These are phyloP conservation scores for Beauveria brongniartii DNA, from an alignment of 2,329 filamentous ascomycete species.

Conservation along the genomic window DNA sequence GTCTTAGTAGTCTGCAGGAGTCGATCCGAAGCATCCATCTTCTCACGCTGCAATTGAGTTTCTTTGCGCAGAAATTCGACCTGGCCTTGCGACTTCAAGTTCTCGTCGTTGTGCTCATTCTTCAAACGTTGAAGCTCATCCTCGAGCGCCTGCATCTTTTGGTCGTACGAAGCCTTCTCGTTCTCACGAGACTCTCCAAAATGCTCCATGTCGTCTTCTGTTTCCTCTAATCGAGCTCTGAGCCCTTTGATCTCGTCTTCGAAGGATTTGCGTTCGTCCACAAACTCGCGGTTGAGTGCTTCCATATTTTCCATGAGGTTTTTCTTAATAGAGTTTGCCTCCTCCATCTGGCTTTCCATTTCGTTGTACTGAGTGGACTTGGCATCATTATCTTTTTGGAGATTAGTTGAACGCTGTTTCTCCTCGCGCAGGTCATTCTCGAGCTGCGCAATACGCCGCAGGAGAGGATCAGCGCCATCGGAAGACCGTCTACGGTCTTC, in stretches of 20 bases:
- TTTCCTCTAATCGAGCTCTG: constrained; percentile 72
- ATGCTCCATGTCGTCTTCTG: constrained; percentile 86
- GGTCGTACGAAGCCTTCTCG: constrained; percentile 63
- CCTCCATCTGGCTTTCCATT: constrained; percentile 64
- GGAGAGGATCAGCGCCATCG: constrained; percentile 37
- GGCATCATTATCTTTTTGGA: constrained; percentile 62
- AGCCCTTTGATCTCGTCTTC: constrained; percentile 72
- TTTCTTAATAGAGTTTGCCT: constrained; percentile 84
- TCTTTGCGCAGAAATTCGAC: constrained; percentile 56
- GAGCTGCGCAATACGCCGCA: constrained; percentile 50
- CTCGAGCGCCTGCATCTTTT: constrained; percentile 59
- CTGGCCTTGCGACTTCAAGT: constrained; percentile 52
- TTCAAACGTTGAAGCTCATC: constrained; percentile 59
- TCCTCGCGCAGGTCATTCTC: constrained; percentile 73
- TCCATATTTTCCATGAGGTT: constrained; percentile 95
- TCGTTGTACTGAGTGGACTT: constrained; percentile 50
- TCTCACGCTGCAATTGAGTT: constrained; percentile 49
- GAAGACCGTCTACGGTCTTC: constrained; percentile 40
- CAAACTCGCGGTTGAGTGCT: constrained; percentile 79
- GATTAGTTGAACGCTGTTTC: constrained; percentile 54
- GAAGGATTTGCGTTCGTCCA: constrained; percentile 73
- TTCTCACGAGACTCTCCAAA: constrained; percentile 77
- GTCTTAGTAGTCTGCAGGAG: constrained; percentile 49
- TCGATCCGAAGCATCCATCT: constrained; percentile 48
- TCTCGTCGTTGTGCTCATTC: constrained; percentile 49